Percentiles rank a stretch among this genome's conserved stretches.
Conservation (phyloP, 2,329 filamentous ascomycete genomes). For the Clathrospora elynae region DNA sequence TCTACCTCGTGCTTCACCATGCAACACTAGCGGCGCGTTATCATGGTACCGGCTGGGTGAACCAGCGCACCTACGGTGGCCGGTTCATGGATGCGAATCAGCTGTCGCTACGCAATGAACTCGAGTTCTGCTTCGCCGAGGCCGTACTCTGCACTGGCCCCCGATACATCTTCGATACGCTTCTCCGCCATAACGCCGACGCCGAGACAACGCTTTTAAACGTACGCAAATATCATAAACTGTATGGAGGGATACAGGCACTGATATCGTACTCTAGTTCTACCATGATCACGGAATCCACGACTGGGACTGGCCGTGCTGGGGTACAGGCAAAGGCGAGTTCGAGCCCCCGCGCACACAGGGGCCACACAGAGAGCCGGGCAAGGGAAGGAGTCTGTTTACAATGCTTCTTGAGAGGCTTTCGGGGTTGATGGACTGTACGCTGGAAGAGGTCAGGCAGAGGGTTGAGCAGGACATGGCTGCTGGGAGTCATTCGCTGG, state of each 20-base stretch:
- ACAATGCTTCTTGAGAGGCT: constrained; percentile 35
- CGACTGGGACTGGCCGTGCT: constrained; percentile 34
- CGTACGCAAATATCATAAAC: no score
- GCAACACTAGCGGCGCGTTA: constrained; percentile 39
- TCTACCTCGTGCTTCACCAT: constrained; percentile 38
- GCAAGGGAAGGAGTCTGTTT: constrained; percentile 24
- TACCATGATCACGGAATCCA: constrained; percentile 36
- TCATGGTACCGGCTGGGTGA: constrained; percentile 40
- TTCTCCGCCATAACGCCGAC: constrained; percentile 22
- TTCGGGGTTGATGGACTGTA: constrained; percentile 24
- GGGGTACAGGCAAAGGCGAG: constrained; percentile 22
- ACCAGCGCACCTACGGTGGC: constrained; percentile 38
- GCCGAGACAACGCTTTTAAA: constrained; percentile 31
- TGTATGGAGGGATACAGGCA: no score
- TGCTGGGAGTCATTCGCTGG: constrained; percentile 23
- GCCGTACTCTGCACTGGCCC: constrained; percentile 32
- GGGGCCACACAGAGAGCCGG: constrained; percentile 28
- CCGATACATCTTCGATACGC: constrained; percentile 30
- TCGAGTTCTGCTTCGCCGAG: constrained; percentile 41
- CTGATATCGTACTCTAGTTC: no score
- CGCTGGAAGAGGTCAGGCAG: constrained; percentile 27
- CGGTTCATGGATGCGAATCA: constrained; percentile 38
- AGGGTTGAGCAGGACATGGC: constrained; percentile 28
- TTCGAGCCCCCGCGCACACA: constrained; percentile 37
- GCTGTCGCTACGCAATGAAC: constrained; percentile 34